Percentiles rank a stretch among this genome's conserved stretches.
Evolutionary conservation across 768 basidiomycete species (phyloP).

Genomic region (Clitopilus hobsonii): DNA sequence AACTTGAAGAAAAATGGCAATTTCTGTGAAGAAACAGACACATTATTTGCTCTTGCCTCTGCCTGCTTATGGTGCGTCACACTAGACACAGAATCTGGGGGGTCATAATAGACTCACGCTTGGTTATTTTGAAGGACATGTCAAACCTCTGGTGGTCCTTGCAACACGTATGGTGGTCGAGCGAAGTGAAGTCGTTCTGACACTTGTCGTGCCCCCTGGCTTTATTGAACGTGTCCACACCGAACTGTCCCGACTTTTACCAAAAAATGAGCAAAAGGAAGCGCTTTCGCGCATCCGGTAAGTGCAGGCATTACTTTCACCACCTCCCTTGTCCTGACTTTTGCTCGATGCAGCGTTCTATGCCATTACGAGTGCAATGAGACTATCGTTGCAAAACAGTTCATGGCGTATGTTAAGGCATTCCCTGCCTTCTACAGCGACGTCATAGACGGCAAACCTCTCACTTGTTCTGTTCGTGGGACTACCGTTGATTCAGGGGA

Average conservation of each 20-base stretch:
- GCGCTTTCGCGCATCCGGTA: neutral
- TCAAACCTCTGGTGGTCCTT: neutral
- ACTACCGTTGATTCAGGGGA: slow-evolving; percentile 4
- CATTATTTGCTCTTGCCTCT: neutral
- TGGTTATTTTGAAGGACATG: neutral
- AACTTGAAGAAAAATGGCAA: neutral
- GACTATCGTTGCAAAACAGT: neutral
- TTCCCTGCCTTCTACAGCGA: slow-evolving; percentile 6
- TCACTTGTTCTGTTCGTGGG: slow-evolving; percentile 9
- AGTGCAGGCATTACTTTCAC: neutral
- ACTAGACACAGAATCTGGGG: neutral
- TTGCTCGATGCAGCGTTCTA: neutral
- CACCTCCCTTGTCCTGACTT: neutral
- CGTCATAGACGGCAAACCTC: slow-evolving; percentile 1
- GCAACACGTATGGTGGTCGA: neutral
- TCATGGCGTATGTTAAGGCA: neutral
- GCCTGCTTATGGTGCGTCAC: neutral
- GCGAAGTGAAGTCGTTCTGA: neutral
- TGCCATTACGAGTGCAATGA: neutral
- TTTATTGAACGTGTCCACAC: neutral
- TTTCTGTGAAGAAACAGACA: neutral
- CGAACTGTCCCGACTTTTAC: neutral
- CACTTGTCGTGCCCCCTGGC: neutral
- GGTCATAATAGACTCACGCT: neutral
- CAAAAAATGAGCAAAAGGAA: neutral